Percentiles rank a stretch among this genome's conserved stretches.
phyloP scores from a whole-genome alignment of 495 filamentous ascomycete species.

The Neurospora sp. region DNA sequence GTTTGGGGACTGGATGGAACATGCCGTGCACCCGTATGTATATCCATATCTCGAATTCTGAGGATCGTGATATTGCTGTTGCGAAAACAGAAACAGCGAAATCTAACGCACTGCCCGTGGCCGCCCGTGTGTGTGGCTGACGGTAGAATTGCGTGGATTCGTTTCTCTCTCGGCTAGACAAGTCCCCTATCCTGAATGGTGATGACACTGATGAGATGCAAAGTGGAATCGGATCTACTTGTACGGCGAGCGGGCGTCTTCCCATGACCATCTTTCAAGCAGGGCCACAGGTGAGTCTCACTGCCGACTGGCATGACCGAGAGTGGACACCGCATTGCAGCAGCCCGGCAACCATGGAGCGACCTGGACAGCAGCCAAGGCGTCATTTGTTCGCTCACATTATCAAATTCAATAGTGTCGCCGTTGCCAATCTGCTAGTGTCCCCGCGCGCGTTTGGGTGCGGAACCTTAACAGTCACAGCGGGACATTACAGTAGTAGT shows the following conservation, averaged over 20 bases:
- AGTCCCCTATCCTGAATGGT: not conserved
- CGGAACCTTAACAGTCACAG: not conserved
- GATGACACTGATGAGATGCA: not conserved
- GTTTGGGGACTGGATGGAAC: not conserved
- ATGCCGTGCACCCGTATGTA: not conserved
- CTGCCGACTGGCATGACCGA: not conserved
- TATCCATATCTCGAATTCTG: not conserved
- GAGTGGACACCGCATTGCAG: not conserved
- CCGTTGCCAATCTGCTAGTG: not conserved
- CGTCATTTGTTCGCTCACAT: not conserved
- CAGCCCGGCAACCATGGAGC: not conserved
- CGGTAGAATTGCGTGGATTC: slow-evolving; percentile 22
- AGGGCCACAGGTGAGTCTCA: not conserved
- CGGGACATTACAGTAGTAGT: not conserved
- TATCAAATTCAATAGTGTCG: not conserved
- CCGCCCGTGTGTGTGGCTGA: slow-evolving; percentile 9
- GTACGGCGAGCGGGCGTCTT: not conserved
- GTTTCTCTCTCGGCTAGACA: slow-evolving; percentile 17
- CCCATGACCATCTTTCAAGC: not conserved
- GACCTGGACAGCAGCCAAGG: not conserved
- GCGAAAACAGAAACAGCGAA: not conserved
- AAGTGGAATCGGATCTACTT: not conserved
- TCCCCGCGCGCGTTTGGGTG: not conserved
- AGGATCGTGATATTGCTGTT: not conserved
- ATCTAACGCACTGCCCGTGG: not conserved